phyloP scores from a whole-genome alignment of 768 basidiomycete species.

The Leccinum boreale region DNA sequence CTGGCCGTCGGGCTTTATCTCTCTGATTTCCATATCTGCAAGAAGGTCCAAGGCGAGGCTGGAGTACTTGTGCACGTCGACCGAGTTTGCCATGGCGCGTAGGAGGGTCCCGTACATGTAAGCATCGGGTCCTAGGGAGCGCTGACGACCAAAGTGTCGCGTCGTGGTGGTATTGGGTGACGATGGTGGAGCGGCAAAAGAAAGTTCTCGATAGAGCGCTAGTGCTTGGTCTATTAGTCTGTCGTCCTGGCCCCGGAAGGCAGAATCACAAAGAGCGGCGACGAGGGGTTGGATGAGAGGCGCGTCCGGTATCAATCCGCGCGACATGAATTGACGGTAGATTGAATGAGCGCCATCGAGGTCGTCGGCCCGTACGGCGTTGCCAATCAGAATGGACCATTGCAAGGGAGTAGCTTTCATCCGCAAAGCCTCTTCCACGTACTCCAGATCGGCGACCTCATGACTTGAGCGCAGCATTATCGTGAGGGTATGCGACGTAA shows the following conservation, averaged over 20 bases:
- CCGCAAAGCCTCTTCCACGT: conserved; percentile 40
- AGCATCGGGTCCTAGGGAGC: conserved; percentile 44
- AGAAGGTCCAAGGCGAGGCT: conserved; percentile 49
- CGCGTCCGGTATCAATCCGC: conserved; percentile 47
- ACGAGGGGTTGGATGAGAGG: conserved; percentile 56
- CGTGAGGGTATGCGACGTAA: conserved; percentile 32
- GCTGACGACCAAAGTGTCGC: conserved; percentile 27
- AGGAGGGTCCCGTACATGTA: conserved; percentile 55
- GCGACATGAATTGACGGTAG: conserved; percentile 44
- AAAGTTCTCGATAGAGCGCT: conserved; percentile 48
- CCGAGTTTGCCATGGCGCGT: conserved; percentile 42
- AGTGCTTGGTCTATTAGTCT: conserved; percentile 52
- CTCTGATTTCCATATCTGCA: conserved; percentile 60
- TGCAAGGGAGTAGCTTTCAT: conserved; percentile 41
- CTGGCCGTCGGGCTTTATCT: conserved; percentile 43
- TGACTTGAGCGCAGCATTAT: conserved; percentile 44
- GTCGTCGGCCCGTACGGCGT: conserved; percentile 41
- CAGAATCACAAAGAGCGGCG: conserved; percentile 42
- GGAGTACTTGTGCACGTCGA: conserved; percentile 48
- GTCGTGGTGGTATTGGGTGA: conserved; percentile 8
- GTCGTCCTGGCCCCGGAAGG: conserved; percentile 36
- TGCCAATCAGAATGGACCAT: conserved; percentile 56
- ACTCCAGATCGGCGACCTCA: conserved; percentile 39
- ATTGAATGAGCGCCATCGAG: conserved; percentile 42
- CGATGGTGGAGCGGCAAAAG: conserved; percentile 29